Percentiles rank a stretch among this genome's conserved stretches.
These are phyloP conservation scores for Cladochytrium tenue DNA, from an alignment of 371 early-diverging fungal species.

Conservation along the genomic window DNA sequence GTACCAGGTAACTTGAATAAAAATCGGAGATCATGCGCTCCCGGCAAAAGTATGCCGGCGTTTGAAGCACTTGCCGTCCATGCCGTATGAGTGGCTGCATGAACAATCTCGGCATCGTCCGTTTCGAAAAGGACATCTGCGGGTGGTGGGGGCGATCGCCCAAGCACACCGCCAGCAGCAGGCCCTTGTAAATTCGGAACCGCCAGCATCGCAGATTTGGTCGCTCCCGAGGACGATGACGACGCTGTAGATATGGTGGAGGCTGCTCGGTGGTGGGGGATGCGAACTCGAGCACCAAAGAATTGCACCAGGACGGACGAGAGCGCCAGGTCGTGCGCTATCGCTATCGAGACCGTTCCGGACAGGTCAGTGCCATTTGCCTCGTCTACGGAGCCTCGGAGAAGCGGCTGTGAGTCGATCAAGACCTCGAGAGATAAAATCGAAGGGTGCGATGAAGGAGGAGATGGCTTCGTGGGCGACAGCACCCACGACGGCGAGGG, in stretches of 20 bases:
- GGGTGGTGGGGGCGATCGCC: neutral
- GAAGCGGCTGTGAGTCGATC: conserved; percentile 16
- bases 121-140: neutral
- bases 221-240: neutral
- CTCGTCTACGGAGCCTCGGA: conserved; percentile 13
- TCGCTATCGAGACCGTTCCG: conserved; percentile 21
- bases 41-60: neutral
- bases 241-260: neutral
- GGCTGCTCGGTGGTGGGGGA: neutral
- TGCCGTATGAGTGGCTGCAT: neutral
- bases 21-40: conserved; percentile 11
- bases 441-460: conserved; percentile 8
- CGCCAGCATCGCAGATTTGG: too few species aligned
- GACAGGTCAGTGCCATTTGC: conserved; percentile 25
- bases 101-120: neutral
- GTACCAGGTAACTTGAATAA: conserved; percentile 27
- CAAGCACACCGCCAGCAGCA: too few species aligned
- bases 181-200: too few species aligned
- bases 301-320: neutral
- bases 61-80: neutral
- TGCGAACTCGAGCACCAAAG: neutral
- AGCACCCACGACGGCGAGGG: conserved; percentile 8
- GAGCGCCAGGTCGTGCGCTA: neutral
- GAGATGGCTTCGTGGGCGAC: conserved; percentile 13
- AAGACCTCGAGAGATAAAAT: conserved; percentile 27